Evolutionary conservation across 768 basidiomycete species (phyloP), one percentile per base, ranked within the genome.

Genomic region (Inosperma sp.): DNA sequence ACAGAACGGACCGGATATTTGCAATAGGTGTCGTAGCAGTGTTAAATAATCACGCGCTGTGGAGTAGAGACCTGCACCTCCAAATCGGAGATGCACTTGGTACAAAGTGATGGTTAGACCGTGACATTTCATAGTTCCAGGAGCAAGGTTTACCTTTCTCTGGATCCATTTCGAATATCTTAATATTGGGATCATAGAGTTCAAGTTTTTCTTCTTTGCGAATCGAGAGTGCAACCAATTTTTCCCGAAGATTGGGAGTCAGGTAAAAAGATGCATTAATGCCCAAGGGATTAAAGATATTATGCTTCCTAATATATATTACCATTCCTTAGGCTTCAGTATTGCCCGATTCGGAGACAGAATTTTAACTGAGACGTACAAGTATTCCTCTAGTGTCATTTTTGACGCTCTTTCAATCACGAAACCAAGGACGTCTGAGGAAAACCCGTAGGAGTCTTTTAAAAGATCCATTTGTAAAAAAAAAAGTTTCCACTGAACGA

Each of bases 21-120:
- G 65, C 1, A 69, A 61, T 8, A 70, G 39, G 36, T 72, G 68
- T 3, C 66, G 65, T 7, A 70, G 52, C 17, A 71, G 50, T 1
- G 58, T 49, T n/a, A 70, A 57, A 48, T 70, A 70, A 47, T 68
- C 68, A 2, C 56, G 55, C n/a, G 63, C 27, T 6, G 68, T 60
- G 14, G 58, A 54, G 45, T 65, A 68, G 5, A 65, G 27, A 2
- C 67, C 67, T 4, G 63, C 54, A 39, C 68, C 68, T 4, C 65
- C 68, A 17, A 69, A 53, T 26, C 61, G 52, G 3, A 63, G 41
- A 10, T 52, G 41, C 2, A 63, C 65, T 66, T n/a, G n/a, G n/a
- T n/a, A n/a, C n/a, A n/a, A n/a, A n/a, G n/a, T n/a, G n/a, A n/a
- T n/a, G n/a, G n/a, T n/a, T n/a, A n/a, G n/a, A n/a, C n/a, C n/a